These are phyloP conservation scores for Kuraishia cidri DNA, from an alignment of 805 yeast species.

Conservation along the genomic window DNA sequence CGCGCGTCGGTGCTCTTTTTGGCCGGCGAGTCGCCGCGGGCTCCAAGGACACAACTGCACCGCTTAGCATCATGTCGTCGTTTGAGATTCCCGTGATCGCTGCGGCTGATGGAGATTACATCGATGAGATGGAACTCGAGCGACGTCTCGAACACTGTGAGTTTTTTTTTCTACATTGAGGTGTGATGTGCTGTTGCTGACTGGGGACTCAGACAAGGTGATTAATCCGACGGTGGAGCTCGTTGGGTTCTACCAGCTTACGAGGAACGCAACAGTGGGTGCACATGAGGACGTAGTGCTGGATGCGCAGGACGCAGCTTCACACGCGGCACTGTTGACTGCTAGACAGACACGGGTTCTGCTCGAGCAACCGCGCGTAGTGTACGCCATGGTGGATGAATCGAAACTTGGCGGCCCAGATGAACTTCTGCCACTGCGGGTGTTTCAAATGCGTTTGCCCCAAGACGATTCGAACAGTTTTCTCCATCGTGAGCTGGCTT, in stretches of 20 bases:
- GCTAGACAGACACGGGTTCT: neutral
- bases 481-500: neutral
- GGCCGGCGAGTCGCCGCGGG: too few species aligned
- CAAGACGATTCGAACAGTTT: neutral
- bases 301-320: neutral
- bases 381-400: neutral
- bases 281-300: too few species aligned
- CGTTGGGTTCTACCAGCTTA: slow-evolving; percentile 1
- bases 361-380: neutral
- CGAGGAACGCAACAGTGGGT: too few species aligned
- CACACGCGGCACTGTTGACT: neutral
- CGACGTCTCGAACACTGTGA: slow-evolving; percentile 1
- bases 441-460: neutral
- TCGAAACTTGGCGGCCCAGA: neutral
- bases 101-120: neutral
- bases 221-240: neutral
- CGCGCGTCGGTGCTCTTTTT: neutral
- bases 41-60: too few species aligned
- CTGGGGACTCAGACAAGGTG: neutral
- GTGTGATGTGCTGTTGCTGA: too few species aligned
- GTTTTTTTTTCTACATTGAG: neutral
- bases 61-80: too few species aligned
- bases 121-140: neutral
- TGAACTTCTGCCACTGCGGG: neutral
- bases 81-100: slow-evolving; percentile 2